Base-by-base conservation (phyloP, 2,329 filamentous ascomycete species). In the Ascochyta fabae region DNA sequence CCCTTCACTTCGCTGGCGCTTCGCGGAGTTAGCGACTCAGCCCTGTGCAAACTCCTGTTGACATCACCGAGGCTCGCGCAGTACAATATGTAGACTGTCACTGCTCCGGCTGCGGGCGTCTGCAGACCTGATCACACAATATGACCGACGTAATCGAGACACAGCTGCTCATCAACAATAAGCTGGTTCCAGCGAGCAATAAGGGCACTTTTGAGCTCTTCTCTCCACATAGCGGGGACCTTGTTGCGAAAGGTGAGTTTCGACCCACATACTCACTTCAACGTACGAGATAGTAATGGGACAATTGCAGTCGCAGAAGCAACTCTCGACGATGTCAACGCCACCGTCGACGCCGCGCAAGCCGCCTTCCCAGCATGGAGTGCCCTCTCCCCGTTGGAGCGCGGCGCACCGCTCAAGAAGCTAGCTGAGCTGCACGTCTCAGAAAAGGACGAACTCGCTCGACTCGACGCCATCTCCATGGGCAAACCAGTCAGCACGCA, bases 401-500 rank as follows among this genome's bases (percentile, higher is more conserved):
- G 81, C 36, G 71, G 75, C 31, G 71, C 72, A 24, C 75, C 79
- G 9, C 64, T 83, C 61, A 59, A 76, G 53, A 79, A 77, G 53
- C 70, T 83, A n/a, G 81, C 80, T 27, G 59, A 69, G 12, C 45
- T 67, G 13, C 58, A 67, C 13, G 10, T 62, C 1, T 43, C 58
- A 3, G 59, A 69, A 39, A 92, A 88, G 87, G 89, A 93, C 72
- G 83, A 90, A 23, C 78, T 94, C 60, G 90, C 90, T 8, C 88
- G 89, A 10, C 90, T 88, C 76, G 93, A 93, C 76, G 92, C 89
- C 6, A 82, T 92, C 44, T 89, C 93, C 78, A 90, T 93, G 80
- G 90, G 90, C 72, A 92, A 92, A 82, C 93, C 90, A 0, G 87
- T 92, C 72, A 86, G 87, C 51, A 89, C 92, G 73, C 90, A 89